Evolutionary conservation across 2,329 filamentous ascomycete species (phyloP).

Genomic region (Truncatella angustata): DNA sequence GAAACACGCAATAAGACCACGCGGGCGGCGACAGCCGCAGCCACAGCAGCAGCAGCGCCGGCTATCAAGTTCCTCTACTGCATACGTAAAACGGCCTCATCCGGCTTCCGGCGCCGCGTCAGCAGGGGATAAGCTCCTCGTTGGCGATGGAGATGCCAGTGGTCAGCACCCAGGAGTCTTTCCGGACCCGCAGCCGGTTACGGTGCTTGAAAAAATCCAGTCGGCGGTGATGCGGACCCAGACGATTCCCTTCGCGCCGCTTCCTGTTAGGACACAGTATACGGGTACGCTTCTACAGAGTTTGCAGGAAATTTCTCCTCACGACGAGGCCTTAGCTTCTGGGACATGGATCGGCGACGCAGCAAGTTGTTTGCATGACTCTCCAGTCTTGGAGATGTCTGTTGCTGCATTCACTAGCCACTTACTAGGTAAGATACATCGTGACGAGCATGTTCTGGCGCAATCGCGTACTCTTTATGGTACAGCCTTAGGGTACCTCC

Average conservation of each 20-base stretch:
- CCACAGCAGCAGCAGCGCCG: not conserved
- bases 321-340: not conserved
- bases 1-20: constrained; percentile 12
- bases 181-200: not conserved
- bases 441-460: constrained; percentile 4
- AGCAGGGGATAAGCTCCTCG: not conserved
- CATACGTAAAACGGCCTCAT: not conserved
- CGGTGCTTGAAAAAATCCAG: constrained; percentile 4
- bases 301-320: not conserved
- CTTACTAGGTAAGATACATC: constrained; percentile 5
- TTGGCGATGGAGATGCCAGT: not conserved
- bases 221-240: not conserved
- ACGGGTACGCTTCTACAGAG: constrained; percentile 5
- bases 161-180: not conserved
- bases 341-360: not conserved
- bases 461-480: constrained; percentile 9
- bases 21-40: constrained; percentile 5
- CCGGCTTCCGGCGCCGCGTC: not conserved
- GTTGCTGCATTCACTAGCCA: constrained; percentile 6
- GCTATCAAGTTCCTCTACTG: not conserved
- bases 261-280: constrained; percentile 5
- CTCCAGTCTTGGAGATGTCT: constrained; percentile 1
- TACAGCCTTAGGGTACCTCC: constrained; percentile 1
- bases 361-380: not conserved
- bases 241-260: not conserved